These are phyloP conservation scores for Clonostachys byssicola DNA, from an alignment of 2,329 filamentous ascomycete genomes.

Conservation along the genomic window DNA sequence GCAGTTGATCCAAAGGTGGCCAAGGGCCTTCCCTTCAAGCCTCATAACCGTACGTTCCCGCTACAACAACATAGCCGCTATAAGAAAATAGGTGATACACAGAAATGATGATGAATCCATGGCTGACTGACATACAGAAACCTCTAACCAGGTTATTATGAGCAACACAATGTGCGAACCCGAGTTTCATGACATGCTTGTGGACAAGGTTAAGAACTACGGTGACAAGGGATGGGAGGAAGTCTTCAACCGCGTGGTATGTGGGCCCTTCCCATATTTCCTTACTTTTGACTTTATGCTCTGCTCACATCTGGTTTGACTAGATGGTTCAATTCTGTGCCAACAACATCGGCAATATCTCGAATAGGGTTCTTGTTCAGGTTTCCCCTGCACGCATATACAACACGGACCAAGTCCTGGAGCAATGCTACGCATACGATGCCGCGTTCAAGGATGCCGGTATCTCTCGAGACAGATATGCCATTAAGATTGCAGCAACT, in stretches of 20 bases:
- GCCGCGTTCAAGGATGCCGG: constrained; percentile 37
- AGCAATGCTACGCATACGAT: constrained; percentile 40
- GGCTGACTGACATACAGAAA: too few relatives aligned
- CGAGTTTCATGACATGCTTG: constrained; percentile 36
- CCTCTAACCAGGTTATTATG: constrained; percentile 44
- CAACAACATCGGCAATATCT: constrained; percentile 37
- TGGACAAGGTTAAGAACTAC: constrained; percentile 33
- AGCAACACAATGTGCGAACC: constrained; percentile 37
- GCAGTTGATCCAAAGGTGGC: constrained; percentile 46
- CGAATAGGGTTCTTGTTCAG: constrained; percentile 42
- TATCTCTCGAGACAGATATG: constrained; percentile 38
- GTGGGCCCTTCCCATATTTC: neutral
- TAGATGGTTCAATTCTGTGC: constrained; percentile 40
- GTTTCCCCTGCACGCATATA: constrained; percentile 40
- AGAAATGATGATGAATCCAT: too few relatives aligned
- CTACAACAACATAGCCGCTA: too few relatives aligned
- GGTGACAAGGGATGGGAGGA: constrained; percentile 39
- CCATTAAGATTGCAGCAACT: constrained; percentile 46
- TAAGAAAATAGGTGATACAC: too few relatives aligned
- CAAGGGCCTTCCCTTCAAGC: constrained; percentile 34
- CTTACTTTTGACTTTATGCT: neutral
- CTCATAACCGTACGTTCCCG: constrained; percentile 44
- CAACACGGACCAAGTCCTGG: constrained; percentile 34
- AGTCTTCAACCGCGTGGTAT: constrained; percentile 40
- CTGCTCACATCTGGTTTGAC: neutral